Percentiles rank a stretch among this genome's conserved stretches.
Evolutionary conservation across 2,329 filamentous ascomycete genomes (phyloP).

Genomic region (Aspergillus sp.): DNA sequence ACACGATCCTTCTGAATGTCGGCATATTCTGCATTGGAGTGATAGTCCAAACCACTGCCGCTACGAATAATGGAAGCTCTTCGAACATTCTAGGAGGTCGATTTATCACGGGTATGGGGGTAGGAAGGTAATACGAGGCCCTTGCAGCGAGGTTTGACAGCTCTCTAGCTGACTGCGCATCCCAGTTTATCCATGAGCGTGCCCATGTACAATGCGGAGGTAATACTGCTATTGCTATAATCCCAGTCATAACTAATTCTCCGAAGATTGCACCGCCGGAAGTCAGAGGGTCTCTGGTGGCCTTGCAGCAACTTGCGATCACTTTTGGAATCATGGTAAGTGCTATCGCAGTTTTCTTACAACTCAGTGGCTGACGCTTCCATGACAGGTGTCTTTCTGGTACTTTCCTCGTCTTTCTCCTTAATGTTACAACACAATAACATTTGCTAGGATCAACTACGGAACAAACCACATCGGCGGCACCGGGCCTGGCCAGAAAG

Average conservation of each 20-base stretch:
- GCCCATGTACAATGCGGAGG: slow-evolving; percentile 51
- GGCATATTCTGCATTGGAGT: slow-evolving; percentile 69
- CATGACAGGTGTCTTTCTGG: slow-evolving; percentile 34
- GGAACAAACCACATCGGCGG: slow-evolving; percentile 63
- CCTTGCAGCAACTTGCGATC: slow-evolving; percentile 64
- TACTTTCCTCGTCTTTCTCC: slow-evolving; percentile 10
- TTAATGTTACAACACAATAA: not conserved
- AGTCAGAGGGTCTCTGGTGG: slow-evolving; percentile 65
- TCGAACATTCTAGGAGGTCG: slow-evolving; percentile 67
- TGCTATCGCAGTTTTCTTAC: no score
- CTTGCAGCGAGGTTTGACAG: not conserved
- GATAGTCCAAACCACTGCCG: slow-evolving; percentile 63
- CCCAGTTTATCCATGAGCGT: slow-evolving; percentile 34
- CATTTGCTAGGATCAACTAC: slow-evolving; percentile 30
- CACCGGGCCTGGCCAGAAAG: slow-evolving; percentile 58
- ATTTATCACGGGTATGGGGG: slow-evolving; percentile 61
- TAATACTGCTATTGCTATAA: slow-evolving; percentile 59
- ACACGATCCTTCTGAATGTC: slow-evolving; percentile 65
- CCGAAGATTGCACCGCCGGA: slow-evolving; percentile 58
- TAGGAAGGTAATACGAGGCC: slow-evolving; percentile 44
- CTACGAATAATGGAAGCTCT: slow-evolving; percentile 45
- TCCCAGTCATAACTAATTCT: not conserved
- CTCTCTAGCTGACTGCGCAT: not conserved
- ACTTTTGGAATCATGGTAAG: slow-evolving; percentile 48
- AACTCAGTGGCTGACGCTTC: not conserved